Evolutionary conservation across 148 eudicot genomes (phyloP).

Genomic region (Suaeda aralocaspica): DNA sequence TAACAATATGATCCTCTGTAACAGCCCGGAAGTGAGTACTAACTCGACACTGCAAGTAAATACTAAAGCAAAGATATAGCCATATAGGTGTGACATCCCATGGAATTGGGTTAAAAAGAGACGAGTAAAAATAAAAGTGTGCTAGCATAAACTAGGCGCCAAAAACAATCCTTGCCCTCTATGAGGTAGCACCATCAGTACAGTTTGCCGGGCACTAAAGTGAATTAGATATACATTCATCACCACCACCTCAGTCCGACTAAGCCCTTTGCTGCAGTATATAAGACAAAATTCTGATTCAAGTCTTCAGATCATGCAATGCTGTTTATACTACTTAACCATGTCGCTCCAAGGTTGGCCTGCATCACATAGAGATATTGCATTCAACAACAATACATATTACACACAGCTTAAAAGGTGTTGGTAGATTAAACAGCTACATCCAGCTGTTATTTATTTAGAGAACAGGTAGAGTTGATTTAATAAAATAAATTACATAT

Average conservation of each 20-base stretch:
- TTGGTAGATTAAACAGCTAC: not conserved
- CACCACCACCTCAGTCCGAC: conserved; percentile 8
- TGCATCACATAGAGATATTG: conserved; percentile 5
- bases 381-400: not conserved
- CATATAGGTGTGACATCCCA: conserved; percentile 10
- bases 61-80: conserved; percentile 8
- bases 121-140: not conserved
- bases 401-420: not conserved
- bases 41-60: not conserved
- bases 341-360: conserved; percentile 15
- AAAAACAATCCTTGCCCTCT: conserved; percentile 7
- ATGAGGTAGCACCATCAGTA: conserved; percentile 17
- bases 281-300: conserved; percentile 9
- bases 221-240: conserved; percentile 1
- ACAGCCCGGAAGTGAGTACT: not conserved
- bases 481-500: too few species aligned
- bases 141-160: conserved; percentile 11
- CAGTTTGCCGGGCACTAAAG: conserved; percentile 19
- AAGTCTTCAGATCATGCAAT: conserved; percentile 4
- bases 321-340: conserved; percentile 18
- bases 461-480: too few species aligned
- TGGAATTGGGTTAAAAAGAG: conserved; percentile 6
- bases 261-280: conserved; percentile 6
- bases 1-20: not conserved
- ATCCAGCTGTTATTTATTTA: too few species aligned